Percentiles rank a stretch among this genome's conserved stretches.
These are phyloP conservation scores for Phytophthora pistaciae DNA, from an alignment of 352 stramenopile genomes.

Conservation along the genomic window DNA sequence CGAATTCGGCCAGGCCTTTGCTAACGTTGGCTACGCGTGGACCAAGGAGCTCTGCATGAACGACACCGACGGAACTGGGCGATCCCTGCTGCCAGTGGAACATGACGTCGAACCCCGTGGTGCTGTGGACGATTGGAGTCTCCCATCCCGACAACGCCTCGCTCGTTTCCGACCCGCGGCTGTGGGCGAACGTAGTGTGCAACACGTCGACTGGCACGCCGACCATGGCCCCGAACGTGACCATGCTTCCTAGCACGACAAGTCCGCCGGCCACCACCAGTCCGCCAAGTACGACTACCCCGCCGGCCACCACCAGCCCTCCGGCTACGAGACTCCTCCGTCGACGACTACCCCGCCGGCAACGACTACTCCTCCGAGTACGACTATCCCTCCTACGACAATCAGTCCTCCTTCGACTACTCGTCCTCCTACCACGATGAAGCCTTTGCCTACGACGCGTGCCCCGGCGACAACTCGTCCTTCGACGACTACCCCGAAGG, in stretches of 20 bases:
- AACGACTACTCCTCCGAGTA: neutral
- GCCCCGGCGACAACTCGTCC: neutral
- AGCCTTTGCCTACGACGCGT: neutral
- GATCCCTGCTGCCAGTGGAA: slow-evolving; percentile 68
- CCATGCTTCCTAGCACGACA: neutral
- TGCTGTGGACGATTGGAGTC: slow-evolving; percentile 30
- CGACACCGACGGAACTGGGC: slow-evolving; percentile 70
- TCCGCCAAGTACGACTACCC: neutral
- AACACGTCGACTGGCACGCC: slow-evolving; percentile 5
- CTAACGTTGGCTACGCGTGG: slow-evolving; percentile 13
- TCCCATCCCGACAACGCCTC: slow-evolving; percentile 24
- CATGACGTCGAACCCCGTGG: neutral
- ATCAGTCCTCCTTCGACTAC: neutral
- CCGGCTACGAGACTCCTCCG: neutral
- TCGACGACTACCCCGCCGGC: neutral
- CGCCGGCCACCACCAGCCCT: neutral
- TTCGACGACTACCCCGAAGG: neutral
- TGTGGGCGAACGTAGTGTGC: slow-evolving; percentile 27
- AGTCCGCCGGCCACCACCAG: neutral
- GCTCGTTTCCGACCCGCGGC: slow-evolving; percentile 22
- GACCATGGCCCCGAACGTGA: slow-evolving; percentile 1
- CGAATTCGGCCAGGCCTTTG: slow-evolving; percentile 42
- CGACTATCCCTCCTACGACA: neutral
- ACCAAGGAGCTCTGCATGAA: slow-evolving; percentile 27
- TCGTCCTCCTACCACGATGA: neutral